Percentiles rank a stretch among this genome's conserved stretches.
phyloP scores from a whole-genome alignment of 1,284 basidiomycete genomes.

The Chondrostereum purpureum region DNA sequence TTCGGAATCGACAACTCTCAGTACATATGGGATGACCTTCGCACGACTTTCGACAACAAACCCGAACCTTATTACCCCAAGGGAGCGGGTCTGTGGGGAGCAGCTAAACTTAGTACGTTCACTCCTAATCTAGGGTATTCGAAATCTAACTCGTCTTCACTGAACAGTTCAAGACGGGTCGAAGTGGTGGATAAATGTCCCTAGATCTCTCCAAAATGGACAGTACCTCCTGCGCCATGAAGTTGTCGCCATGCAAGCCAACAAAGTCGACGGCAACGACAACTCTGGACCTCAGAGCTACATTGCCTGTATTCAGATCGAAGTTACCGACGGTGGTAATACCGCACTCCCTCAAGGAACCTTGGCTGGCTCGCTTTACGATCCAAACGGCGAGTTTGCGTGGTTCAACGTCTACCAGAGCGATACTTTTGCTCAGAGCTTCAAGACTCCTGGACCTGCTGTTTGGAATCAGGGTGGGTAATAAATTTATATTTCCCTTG shows the following conservation, averaged over 20 bases:
- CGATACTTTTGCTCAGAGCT: slow-evolving; percentile 7
- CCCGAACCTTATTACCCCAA: slow-evolving; percentile 17
- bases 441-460: slow-evolving; percentile 15
- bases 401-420: slow-evolving; percentile 16
- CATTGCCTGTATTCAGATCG: slow-evolving; percentile 25
- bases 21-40: slow-evolving; percentile 26
- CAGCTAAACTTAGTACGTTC: slow-evolving; percentile 15
- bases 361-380: slow-evolving; percentile 16
- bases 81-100: slow-evolving; percentile 18
- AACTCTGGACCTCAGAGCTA: slow-evolving; percentile 18
- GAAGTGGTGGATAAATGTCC: slow-evolving; percentile 24
- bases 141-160: background rate
- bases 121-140: background rate
- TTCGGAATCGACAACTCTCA: slow-evolving; percentile 26
- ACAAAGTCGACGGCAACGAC: slow-evolving; percentile 12
- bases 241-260: slow-evolving; percentile 18
- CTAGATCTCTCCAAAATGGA: slow-evolving; percentile 26
- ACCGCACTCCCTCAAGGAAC: slow-evolving; percentile 22
- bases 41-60: slow-evolving; percentile 18
- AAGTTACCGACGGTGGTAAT: slow-evolving; percentile 27
- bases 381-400: slow-evolving; percentile 15
- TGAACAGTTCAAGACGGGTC: slow-evolving; percentile 16
- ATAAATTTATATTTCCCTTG: too few relatives aligned
- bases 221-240: slow-evolving; percentile 33
- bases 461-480: slow-evolving; percentile 17